phyloP scores from a whole-genome alignment of 2,329 filamentous ascomycete species.

The Botrytis hyacinthi region DNA sequence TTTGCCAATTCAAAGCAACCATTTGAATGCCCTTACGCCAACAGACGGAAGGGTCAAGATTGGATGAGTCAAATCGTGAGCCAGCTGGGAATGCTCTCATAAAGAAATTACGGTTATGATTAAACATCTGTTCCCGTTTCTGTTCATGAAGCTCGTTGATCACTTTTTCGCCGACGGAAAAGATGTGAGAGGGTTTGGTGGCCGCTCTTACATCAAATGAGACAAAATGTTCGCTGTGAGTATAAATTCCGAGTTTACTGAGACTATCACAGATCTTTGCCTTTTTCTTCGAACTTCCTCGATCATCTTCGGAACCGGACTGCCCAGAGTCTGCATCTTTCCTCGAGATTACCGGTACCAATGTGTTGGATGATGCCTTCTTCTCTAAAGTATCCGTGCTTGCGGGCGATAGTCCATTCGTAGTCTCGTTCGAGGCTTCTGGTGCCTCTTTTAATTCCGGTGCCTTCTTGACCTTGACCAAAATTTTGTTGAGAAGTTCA shows the following conservation, averaged over 20 bases:
- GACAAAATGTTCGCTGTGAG: slow-evolving; percentile 78
- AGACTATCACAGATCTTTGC: slow-evolving; percentile 67
- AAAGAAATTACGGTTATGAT: slow-evolving; percentile 77
- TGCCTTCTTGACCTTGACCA: slow-evolving; percentile 73
- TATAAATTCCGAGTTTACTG: slow-evolving; percentile 78
- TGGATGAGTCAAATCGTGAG: slow-evolving; percentile 77
- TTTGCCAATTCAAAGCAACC: slow-evolving; percentile 92
- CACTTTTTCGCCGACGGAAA: slow-evolving; percentile 62
- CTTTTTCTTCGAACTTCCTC: slow-evolving; percentile 35
- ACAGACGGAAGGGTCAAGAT: slow-evolving; percentile 78
- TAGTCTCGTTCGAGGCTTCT: not conserved
- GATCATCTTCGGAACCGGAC: slow-evolving; percentile 38
- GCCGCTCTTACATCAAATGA: slow-evolving; percentile 64
- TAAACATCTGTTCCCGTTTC: slow-evolving; percentile 60
- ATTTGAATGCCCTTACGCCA: slow-evolving; percentile 90
- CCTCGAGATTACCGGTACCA: slow-evolving; percentile 27
- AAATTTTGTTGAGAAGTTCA: slow-evolving; percentile 74
- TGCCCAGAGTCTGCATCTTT: slow-evolving; percentile 31
- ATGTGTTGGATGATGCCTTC: slow-evolving; percentile 22
- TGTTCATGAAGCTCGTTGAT: slow-evolving; percentile 62
- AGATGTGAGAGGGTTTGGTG: slow-evolving; percentile 62
- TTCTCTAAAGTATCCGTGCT: slow-evolving; percentile 3
- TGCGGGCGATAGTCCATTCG: slow-evolving; percentile 12
- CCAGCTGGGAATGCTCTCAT: slow-evolving; percentile 90
- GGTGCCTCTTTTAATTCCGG: not conserved